A percentile compares a stretch with the other conserved stretches of the same genome.
phyloP scores from a whole-genome alignment of 495 filamentous ascomycete species.

The Annulohypoxylon moriforme region DNA sequence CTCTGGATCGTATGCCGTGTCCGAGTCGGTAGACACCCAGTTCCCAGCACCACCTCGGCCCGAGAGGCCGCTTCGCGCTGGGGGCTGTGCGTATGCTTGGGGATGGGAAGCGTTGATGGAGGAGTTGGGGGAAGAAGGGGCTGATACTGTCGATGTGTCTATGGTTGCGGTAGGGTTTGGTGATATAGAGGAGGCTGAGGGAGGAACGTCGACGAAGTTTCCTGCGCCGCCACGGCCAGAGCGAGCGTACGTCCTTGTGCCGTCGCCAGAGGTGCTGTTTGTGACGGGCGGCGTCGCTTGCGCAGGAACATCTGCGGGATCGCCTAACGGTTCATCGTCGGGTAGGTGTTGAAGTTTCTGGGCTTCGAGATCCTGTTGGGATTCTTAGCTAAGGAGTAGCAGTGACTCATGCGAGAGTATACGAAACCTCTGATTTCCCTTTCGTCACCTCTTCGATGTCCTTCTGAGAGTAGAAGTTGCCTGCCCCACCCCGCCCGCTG shows the following conservation, averaged over 20 bases:
- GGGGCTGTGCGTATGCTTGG: neutral
- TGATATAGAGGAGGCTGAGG: conserved; percentile 14
- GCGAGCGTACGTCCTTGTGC: conserved; percentile 57
- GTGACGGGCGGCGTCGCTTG: conserved; percentile 20
- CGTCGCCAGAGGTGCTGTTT: conserved; percentile 1
- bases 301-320: conserved; percentile 25
- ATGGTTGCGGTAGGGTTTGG: conserved; percentile 32
- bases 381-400: neutral
- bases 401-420: neutral
- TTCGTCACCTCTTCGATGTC: conserved; percentile 62
- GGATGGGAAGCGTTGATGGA: neutral
- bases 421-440: conserved; percentile 42
- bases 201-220: conserved; percentile 62
- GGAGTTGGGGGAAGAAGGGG: conserved; percentile 11
- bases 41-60: conserved; percentile 73
- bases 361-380: conserved; percentile 57
- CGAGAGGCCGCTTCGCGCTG: conserved; percentile 30
- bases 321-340: conserved; percentile 32
- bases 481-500: conserved; percentile 69
- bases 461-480: conserved; percentile 69
- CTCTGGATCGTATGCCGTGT: conserved; percentile 48
- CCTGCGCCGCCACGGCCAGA: conserved; percentile 70
- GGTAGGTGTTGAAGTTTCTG: conserved; percentile 45
- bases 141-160: neutral
- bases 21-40: conserved; percentile 54